Evolutionary conservation across 2,329 filamentous ascomycete genomes (phyloP), one percentile per base, ranked within the genome.

Genomic region (Pseudocercospora pini-densiflorae): DNA sequence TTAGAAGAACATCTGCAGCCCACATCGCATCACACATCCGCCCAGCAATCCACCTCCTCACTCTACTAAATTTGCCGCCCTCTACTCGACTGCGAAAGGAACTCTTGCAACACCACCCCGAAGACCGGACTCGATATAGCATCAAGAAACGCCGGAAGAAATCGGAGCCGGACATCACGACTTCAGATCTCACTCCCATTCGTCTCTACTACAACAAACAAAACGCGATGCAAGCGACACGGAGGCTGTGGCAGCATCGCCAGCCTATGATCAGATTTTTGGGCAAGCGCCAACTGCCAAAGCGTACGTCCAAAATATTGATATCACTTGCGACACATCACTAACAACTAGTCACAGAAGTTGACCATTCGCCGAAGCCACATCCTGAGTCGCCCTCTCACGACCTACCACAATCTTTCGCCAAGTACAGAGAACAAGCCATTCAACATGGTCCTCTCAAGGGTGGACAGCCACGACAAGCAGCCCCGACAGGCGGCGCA

Each of bases 361-460:
- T 93, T 76, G 91, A 93, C 84, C 90, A 93, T 84, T 84, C 88
- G 54, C 90, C 90, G 68, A 86, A 88, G 72, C 86, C 88, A 73
- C 91, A 93, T 83, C 91, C 91, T 45, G 90, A 89, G 67, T 89
- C 90, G 29, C 90, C 90, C 53, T 85, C 84, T 40, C 82, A 87
- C 74, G 81, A 83, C 36, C 89, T 93, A 24, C 91, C 91, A 49
- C 79, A 85, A 71, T 88, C 86, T 67, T 94, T 94, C 83, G 90
- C 89, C 78, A 85, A 86, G 74, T 94, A 94, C 85, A 90, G 91
- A 77, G 87, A 92, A 80, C 88, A 90, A 78, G 90, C 89, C 66
- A 90, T 91, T 80, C 90, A 92, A 80, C 90, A 93, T 77, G 91
- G 91, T 36, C 91, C 91, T 16, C 86, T 94, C 31, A 80, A 70